Evolutionary conservation across 345 rosid genomes (phyloP).

Genomic region (Lepidium didymum): DNA sequence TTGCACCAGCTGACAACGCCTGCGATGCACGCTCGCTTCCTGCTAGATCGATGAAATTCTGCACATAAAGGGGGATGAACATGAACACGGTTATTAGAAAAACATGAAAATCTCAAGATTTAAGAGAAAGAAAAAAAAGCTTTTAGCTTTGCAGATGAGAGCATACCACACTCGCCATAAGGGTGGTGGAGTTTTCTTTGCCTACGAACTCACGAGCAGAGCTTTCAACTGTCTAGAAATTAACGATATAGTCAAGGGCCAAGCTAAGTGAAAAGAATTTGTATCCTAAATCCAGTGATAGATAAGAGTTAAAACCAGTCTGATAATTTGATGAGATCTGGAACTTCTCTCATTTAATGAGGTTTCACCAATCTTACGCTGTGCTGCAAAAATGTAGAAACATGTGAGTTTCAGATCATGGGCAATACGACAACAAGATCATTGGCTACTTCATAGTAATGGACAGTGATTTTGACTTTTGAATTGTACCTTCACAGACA

Average conservation of each 20-base stretch:
- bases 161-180: conserved; percentile 86
- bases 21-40: conserved; percentile 99
- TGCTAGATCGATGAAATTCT: conserved; percentile 94
- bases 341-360: conserved; percentile 83
- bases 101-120: not conserved
- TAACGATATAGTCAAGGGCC: not conserved
- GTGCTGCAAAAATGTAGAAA: conserved; percentile 45
- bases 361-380: conserved; percentile 89
- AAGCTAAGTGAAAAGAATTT: not conserved
- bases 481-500: conserved; percentile 70
- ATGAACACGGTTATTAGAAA: not conserved
- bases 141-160: conserved; percentile 1
- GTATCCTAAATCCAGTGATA: conserved; percentile 7
- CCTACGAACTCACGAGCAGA: conserved; percentile 92
- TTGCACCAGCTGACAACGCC: conserved; percentile 71
- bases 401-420: not conserved
- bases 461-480: not conserved
- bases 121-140: not conserved
- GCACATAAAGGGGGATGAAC: conserved; percentile 11
- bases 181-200: conserved; percentile 86
- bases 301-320: conserved; percentile 45
- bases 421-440: not conserved
- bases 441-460: not conserved
- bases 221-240: conserved; percentile 83
- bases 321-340: conserved; percentile 94